Evolutionary conservation across 306 rosid genomes (phyloP).

Genomic region (Vigna angularis): DNA sequence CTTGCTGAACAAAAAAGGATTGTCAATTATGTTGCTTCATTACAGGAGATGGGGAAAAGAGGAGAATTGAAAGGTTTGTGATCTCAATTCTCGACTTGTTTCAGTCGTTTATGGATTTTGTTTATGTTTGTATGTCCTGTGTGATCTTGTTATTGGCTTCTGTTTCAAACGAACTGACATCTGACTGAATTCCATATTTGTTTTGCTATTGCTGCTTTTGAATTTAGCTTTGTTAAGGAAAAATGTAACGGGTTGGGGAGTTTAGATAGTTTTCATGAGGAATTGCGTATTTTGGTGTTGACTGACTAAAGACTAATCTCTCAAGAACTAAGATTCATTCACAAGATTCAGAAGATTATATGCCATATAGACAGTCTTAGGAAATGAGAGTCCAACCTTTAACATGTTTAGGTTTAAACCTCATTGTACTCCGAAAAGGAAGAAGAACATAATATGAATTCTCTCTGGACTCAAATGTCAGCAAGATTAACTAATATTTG

Average conservation of each 20-base stretch:
- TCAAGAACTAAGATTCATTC: not conserved
- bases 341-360: not conserved
- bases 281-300: not conserved
- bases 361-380: not conserved
- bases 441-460: no score
- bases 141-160: not conserved
- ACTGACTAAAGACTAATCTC: not conserved
- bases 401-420: not conserved
- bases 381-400: no score
- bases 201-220: conserved; percentile 25
- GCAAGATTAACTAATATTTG: no score
- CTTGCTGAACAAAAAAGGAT: conserved; percentile 92
- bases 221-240: not conserved
- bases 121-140: not conserved
- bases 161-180: not conserved
- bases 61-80: conserved; percentile 84
- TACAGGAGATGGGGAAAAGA: conserved; percentile 76
- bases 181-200: not conserved
- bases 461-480: no score
- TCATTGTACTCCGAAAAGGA: no score
- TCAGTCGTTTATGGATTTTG: not conserved
- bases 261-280: not conserved
- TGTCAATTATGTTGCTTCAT: conserved; percentile 58
- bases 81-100: conserved; percentile 2
- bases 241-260: not conserved